Percentiles rank a stretch among this genome's conserved stretches.
phyloP scores from a whole-genome alignment of 805 yeast species.

The Barnettozyma pratensis region DNA sequence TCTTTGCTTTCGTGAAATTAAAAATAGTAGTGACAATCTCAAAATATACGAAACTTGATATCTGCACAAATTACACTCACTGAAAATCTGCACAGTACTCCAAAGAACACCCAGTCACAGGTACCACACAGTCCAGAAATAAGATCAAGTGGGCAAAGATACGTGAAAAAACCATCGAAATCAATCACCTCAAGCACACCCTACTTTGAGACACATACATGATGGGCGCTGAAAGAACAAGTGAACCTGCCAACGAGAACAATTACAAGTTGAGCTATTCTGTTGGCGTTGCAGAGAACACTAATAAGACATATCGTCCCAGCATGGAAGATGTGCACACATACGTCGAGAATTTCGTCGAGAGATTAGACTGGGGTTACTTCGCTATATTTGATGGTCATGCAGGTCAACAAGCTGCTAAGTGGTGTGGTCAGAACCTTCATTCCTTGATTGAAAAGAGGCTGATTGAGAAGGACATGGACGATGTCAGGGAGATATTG shows the following conservation, averaged over 20 bases:
- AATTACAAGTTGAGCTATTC: constrained; percentile 54
- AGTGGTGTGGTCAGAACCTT: constrained; percentile 88
- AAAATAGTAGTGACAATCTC: too few relatives aligned
- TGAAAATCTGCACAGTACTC: too few relatives aligned
- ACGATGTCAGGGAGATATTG: constrained; percentile 61
- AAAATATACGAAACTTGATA: too few relatives aligned
- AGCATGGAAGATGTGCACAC: constrained; percentile 97
- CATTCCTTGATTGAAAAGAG: constrained; percentile 64
- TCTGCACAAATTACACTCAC: too few relatives aligned
- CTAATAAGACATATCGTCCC: constrained; percentile 71
- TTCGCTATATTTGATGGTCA: constrained; percentile 97
- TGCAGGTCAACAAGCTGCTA: constrained; percentile 89
- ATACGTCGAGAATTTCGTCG: constrained; percentile 89
- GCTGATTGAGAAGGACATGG: constrained; percentile 41
- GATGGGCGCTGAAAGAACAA: neutral
- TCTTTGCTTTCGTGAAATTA: too few relatives aligned
- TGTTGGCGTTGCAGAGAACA: constrained; percentile 91
- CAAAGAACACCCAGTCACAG: too few relatives aligned
- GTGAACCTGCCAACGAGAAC: neutral
- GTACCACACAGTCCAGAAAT: too few relatives aligned
- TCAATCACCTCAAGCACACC: too few relatives aligned
- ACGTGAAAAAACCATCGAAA: too few relatives aligned
- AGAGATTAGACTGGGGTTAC: constrained; percentile 86
- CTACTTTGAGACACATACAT: too few relatives aligned
- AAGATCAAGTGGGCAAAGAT: too few relatives aligned